These are phyloP conservation scores for Sporormia fimetaria DNA, from an alignment of 495 filamentous ascomycete genomes.

Conservation along the genomic window DNA sequence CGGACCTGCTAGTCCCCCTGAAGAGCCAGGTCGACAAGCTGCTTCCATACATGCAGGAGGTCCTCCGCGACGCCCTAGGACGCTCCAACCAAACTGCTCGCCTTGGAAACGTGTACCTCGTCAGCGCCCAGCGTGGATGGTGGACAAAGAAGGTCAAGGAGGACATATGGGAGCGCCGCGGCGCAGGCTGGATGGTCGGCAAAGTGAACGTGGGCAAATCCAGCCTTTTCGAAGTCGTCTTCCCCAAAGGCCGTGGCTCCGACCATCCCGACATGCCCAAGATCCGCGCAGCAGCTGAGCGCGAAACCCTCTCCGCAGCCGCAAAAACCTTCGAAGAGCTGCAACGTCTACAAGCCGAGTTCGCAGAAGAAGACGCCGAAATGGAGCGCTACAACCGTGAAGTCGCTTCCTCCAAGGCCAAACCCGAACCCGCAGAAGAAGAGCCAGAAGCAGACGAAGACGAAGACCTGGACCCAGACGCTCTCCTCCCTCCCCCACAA, in stretches of 20 bases:
- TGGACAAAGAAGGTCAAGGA: constrained; percentile 82
- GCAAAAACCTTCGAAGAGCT: constrained; percentile 16
- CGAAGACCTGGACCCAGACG: constrained; percentile 29
- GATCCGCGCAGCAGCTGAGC: constrained; percentile 23
- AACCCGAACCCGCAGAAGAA: constrained; percentile 30
- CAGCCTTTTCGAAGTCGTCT: constrained; percentile 71
- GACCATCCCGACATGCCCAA: constrained; percentile 26
- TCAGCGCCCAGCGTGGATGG: constrained; percentile 74
- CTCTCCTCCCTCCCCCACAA: constrained; percentile 63
- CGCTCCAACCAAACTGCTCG: constrained; percentile 49
- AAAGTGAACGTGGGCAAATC: constrained; percentile 97
- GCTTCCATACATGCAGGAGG: constrained; percentile 66
- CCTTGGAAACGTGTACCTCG: constrained; percentile 71
- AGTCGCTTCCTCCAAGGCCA: too few species aligned
- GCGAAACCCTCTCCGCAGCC: constrained; percentile 8
- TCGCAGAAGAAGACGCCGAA: constrained; percentile 23
- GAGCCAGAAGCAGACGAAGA: constrained; percentile 25
- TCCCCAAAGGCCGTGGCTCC: constrained; percentile 62
- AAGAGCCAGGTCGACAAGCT: constrained; percentile 70
- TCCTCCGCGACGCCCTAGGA: constrained; percentile 62
- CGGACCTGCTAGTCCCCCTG: constrained; percentile 69
- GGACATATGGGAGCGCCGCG: constrained; percentile 64
- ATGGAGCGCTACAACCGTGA: constrained; percentile 19
- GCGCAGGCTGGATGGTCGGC: constrained; percentile 95
- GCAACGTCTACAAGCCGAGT: constrained; percentile 12